A percentile compares a stretch with the other conserved stretches of the same genome.
Evolutionary conservation across 2,329 filamentous ascomycete genomes (phyloP).

Genomic region (Malbranchea zuffiana): DNA sequence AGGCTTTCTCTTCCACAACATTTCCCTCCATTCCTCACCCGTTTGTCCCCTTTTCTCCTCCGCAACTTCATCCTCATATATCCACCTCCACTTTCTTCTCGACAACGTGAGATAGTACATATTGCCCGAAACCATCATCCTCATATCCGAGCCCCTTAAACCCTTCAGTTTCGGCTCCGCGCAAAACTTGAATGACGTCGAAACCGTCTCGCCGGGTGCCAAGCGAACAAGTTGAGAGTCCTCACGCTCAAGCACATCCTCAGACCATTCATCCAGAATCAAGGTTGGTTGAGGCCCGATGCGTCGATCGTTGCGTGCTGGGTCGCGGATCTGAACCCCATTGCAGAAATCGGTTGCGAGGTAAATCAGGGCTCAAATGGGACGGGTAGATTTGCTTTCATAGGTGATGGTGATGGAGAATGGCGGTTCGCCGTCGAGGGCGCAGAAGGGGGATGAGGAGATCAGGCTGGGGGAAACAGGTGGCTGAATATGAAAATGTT

Average conservation of each 20-base stretch:
- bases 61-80: conserved; percentile 2
- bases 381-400: background rate
- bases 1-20: conserved; percentile 1
- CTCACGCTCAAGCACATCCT: conserved; percentile 1
- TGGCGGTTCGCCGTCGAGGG: background rate
- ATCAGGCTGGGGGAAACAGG: conserved; percentile 2
- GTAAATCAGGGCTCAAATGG: background rate
- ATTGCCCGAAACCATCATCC: background rate
- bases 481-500: background rate
- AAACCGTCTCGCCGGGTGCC: conserved; percentile 1
- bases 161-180: background rate
- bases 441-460: background rate
- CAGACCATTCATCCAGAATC: conserved; percentile 1
- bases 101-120: conserved; percentile 1
- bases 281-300: conserved; percentile 1
- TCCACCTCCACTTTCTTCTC: conserved; percentile 1
- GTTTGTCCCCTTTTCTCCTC: background rate
- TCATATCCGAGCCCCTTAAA: conserved; percentile 1
- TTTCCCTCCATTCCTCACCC: background rate
- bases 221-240: conserved; percentile 2
- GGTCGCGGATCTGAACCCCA: conserved; percentile 1
- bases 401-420: conserved; percentile 2
- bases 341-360: background rate
- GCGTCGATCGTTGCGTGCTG: conserved; percentile 1
- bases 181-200: background rate